Evolutionary conservation across 345 rosid species (phyloP).

Genomic region (Trapa bicornis): DNA sequence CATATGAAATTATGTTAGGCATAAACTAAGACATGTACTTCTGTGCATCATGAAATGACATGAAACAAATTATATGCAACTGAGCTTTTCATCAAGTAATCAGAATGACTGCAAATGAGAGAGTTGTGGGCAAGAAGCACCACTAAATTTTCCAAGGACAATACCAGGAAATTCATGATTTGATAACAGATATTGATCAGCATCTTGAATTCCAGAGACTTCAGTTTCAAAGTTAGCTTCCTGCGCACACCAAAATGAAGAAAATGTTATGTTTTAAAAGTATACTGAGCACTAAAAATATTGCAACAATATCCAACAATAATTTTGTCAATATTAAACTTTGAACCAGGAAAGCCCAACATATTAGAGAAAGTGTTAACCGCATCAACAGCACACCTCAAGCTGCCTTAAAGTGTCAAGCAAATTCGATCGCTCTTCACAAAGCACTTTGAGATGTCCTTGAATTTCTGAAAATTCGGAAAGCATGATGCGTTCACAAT

Average conservation of each 20-base stretch:
- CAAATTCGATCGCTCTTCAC: conserved; percentile 65
- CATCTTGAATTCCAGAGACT: conserved; percentile 38
- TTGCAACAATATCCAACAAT: no score
- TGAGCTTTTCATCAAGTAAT: not conserved
- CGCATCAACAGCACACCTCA: conserved; percentile 42
- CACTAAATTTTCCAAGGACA: conserved; percentile 70
- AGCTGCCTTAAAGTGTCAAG: conserved; percentile 73
- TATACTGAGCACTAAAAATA: no score
- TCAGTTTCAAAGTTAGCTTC: conserved; percentile 81
- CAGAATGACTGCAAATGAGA: not conserved
- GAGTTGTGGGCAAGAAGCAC: conserved; percentile 20
- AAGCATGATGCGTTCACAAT: conserved; percentile 81
- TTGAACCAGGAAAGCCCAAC: no score
- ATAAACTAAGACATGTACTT: not conserved
- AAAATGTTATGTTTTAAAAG: no score
- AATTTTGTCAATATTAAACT: no score
- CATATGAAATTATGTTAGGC: conserved; percentile 9
- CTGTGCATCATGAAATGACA: not conserved
- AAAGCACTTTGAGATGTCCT: conserved; percentile 53
- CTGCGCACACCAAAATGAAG: conserved; percentile 26
- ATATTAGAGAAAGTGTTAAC: not conserved
- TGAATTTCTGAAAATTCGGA: conserved; percentile 74
- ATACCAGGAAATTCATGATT: conserved; percentile 39
- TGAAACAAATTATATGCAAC: not conserved
- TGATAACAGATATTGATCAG: no score